Evolutionary conservation across 306 rosid species (phyloP).

Genomic region (Vigna radiata): DNA sequence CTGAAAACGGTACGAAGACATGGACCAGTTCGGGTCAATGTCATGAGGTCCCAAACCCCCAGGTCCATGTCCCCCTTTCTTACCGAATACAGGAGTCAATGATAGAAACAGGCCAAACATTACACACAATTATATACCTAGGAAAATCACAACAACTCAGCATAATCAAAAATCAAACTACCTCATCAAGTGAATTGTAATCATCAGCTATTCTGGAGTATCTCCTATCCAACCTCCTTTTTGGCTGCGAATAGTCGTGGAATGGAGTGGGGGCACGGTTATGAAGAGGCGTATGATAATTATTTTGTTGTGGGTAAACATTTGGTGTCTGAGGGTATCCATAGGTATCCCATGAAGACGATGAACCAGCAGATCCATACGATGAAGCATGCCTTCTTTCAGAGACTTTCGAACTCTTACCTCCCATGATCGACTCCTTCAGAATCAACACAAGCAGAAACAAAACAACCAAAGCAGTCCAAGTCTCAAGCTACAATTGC

Average conservation of each 20-base stretch:
- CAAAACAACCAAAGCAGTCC: conserved; percentile 47
- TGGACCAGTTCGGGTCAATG: conserved; percentile 22
- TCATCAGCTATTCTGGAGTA: conserved; percentile 82
- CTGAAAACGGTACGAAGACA: not conserved
- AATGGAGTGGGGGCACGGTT: conserved; percentile 46
- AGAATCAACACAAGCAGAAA: conserved; percentile 41
- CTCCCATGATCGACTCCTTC: conserved; percentile 61
- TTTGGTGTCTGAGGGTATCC: conserved; percentile 57
- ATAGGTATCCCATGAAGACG: conserved; percentile 54
- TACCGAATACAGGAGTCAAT: conserved; percentile 2
- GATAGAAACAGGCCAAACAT: conserved; percentile 1
- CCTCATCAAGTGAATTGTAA: conserved; percentile 87
- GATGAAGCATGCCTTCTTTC: conserved; percentile 49
- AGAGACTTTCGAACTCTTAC: conserved; percentile 59
- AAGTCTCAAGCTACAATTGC: conserved; percentile 47
- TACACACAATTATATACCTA: conserved; percentile 21
- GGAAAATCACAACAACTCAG: conserved; percentile 21
- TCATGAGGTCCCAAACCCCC: not conserved
- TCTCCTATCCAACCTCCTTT: conserved; percentile 62
- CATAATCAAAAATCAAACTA: conserved; percentile 37
- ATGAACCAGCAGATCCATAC: conserved; percentile 48
- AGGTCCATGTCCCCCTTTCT: conserved; percentile 2
- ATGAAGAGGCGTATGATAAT: conserved; percentile 54
- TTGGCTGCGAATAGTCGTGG: conserved; percentile 47
- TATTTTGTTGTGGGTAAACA: conserved; percentile 45